phyloP scores from a whole-genome alignment of 345 rosid genomes.

The Eucalyptus erythrocorys region DNA sequence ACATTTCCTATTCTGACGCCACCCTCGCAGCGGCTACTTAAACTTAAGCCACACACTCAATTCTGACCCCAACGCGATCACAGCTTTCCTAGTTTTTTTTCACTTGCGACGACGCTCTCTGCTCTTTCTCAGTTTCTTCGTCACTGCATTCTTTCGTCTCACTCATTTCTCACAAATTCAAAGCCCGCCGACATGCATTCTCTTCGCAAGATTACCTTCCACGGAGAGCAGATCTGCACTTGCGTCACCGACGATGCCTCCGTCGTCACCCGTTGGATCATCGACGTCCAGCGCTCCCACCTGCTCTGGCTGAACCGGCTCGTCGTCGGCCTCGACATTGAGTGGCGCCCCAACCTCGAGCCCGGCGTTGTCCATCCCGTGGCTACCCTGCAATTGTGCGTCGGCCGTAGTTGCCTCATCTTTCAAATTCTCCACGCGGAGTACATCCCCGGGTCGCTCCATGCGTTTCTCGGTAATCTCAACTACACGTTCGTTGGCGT shows the following conservation, averaged over 20 bases:
- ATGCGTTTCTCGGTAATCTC: background rate
- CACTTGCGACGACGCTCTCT: no score
- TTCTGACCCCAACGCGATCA: no score
- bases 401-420: background rate
- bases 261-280: background rate
- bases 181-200: background rate
- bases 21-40: no score
- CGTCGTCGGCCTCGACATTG: background rate
- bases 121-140: background rate
- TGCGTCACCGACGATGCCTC: background rate
- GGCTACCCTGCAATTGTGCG: background rate
- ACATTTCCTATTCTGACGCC: no score
- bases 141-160: background rate
- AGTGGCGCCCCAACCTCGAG: background rate
- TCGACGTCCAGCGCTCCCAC: background rate
- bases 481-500: slow-evolving; percentile 6
- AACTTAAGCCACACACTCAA: background rate
- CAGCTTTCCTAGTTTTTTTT: background rate
- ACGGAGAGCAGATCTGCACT: background rate
- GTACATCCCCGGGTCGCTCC: background rate
- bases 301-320: background rate
- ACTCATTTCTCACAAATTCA: background rate
- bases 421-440: slow-evolving; percentile 4
- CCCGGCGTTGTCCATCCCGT: fast-evolving
- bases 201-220: background rate